Base-by-base conservation (phyloP, 768 basidiomycete species). In the Kwoniella pini region DNA sequence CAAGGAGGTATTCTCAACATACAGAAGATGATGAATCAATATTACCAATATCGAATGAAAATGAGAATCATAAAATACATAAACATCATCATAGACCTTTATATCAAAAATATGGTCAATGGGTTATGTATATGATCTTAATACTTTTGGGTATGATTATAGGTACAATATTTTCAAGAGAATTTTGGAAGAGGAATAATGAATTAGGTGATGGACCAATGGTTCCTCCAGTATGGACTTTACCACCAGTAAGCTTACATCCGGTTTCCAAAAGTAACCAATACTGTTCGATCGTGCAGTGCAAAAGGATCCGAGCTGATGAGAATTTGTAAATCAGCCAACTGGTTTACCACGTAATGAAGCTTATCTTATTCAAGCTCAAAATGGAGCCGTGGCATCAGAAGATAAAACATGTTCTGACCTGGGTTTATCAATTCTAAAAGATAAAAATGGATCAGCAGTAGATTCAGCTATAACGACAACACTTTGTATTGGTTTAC, bases 381-480 rank as follows among this genome's bases (percentile, higher is more conserved):
- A 82, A 30, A 80, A 87, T 64, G 95, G 90, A 4, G 95, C 92
- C 0, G 93, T 97, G 17, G 91, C 95, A 4, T 83, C 87, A 26
- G 94, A 97, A 80, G 91, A 93, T 77, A 82, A 84, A 65, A 80
- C 86, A 19, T 97, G 95, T 77, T 94, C 91, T 9, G 79, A 88
- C 42, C 86, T 96, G 48, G 95, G 94, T 2, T 85, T 96, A 1
- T 80, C 85, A 4, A 81, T 87, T 9, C 69, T 95, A 59, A 86
- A 85, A 79, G 77, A 79, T 28, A 84, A 85, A 7, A 93, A 92
- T 26, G 95, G 95, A 17, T 94, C 89, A 70, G 93, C 94, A 0
- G 85, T 95, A 15, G 95, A 98, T 66, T 87, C 95, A 0, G 88
- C 86, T 0, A 85, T 97, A 54, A 84, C 86, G 21, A 83, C 89